These are phyloP conservation scores for Platanthera guangdongensis DNA, from an alignment of 106 monocot species.

Conservation along the genomic window DNA sequence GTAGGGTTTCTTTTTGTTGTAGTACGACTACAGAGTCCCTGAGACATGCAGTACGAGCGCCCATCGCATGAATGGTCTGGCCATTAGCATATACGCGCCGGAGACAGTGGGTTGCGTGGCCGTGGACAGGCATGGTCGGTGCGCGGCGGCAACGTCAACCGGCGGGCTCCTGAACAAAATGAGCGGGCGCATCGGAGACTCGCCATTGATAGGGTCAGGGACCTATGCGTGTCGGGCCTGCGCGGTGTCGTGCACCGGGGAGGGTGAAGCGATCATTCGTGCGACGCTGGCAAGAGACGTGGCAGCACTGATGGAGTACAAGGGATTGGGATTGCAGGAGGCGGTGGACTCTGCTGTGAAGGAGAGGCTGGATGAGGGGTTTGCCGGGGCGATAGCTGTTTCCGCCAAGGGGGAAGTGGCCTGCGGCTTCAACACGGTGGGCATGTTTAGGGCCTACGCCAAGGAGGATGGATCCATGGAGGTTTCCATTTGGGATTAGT, in stretches of 20 bases:
- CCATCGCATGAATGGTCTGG: conserved; percentile 77
- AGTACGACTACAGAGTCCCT: conserved; percentile 86
- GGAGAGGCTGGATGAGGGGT: conserved; percentile 67
- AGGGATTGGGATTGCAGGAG: conserved; percentile 56
- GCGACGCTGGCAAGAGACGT: conserved; percentile 81
- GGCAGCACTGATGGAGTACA: conserved; percentile 93
- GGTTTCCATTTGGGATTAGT: conserved; percentile 73
- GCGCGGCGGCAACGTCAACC: conserved; percentile 87
- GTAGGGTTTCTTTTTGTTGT: no score
- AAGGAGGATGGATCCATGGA: conserved; percentile 79
- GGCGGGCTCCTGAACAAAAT: conserved; percentile 96
- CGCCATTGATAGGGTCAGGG: conserved; percentile 77
- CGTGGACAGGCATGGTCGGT: conserved; percentile 46
- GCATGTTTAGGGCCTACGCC: conserved; percentile 86
- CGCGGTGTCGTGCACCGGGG: conserved; percentile 87
- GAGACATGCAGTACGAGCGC: conserved; percentile 41
- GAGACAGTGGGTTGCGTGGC: conserved; percentile 95
- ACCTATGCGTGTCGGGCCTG: conserved; percentile 80
- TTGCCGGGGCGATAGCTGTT: conserved; percentile 83
- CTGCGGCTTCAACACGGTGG: conserved; percentile 66
- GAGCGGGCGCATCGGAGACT: conserved; percentile 86
- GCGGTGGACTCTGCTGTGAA: conserved; percentile 64
- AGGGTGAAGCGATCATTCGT: conserved; percentile 91
- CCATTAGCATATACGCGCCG: conserved; percentile 77
- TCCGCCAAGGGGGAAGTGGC: conserved; percentile 62